Base-by-base conservation (phyloP, 306 rosid genomes). In the Citrullus colocynthis region DNA sequence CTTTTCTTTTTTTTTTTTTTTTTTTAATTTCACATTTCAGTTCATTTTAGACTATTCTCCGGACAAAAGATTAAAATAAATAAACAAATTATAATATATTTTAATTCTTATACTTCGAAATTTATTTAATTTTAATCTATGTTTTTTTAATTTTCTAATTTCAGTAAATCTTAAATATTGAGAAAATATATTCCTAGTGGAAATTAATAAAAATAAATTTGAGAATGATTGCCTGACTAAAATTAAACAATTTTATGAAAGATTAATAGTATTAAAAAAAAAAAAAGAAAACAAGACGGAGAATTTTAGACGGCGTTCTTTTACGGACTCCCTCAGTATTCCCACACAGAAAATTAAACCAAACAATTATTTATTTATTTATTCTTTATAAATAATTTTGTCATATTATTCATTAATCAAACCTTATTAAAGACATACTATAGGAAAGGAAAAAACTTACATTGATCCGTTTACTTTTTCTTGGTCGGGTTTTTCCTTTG, bases 401-500 rank as follows among this genome's bases (percentile, higher is more conserved):
- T 71, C 58, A 71, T 18, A 71, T 71, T 71, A 72, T 15, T 48
- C 21, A 28, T 45, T 14, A 44, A 44, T 71, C 18, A 45, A 48
- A 45, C 2, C 55, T 13, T 24, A 71, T 21, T 45, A 16, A 42
- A 69, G 55, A 65, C 54, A 41, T 17, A 39, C 44, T 20, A 65
- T 9, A 37, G 16, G 13, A 44, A 48, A 30, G 32, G 9, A 28
- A 71, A 45, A 49, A 49, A 30, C 15, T 49, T 7, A 9, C 77
- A 51, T 28, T 49, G 44, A 30, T 72, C 60, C 77, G 77, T 72
- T 72, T 51, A 72, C 44, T 49, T 72, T 72, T 72, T 39, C 28
- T 37, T 72, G 76, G 76, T 72, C 76, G 76, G 76, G 42, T 17
- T 66, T 18, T 64, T 16, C 20, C 28, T 49, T 24, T 45, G 39